Percentiles rank a stretch among this genome's conserved stretches.
phyloP scores from a whole-genome alignment of 2,329 filamentous ascomycete genomes.

The Exophiala sideris region DNA sequence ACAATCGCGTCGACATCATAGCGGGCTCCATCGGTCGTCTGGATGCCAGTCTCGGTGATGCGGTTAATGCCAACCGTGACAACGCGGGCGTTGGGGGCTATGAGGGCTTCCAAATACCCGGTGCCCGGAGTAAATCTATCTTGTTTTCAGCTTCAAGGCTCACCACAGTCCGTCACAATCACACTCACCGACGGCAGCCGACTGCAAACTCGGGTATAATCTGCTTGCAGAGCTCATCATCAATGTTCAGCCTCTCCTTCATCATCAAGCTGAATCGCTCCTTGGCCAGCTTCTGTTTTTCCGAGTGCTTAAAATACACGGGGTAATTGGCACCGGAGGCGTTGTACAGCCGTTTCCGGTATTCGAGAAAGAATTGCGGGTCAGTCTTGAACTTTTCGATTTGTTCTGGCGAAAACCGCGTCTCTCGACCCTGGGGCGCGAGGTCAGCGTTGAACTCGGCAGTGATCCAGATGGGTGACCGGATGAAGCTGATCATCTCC shows the following conservation, averaged over 20 bases:
- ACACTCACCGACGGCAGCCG: constrained; percentile 44
- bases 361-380: constrained; percentile 27
- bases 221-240: constrained; percentile 33
- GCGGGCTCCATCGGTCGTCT: constrained; percentile 28
- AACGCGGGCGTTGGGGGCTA: constrained; percentile 26
- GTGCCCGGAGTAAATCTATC: constrained; percentile 42
- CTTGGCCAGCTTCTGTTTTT: constrained; percentile 10
- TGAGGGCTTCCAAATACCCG: constrained; percentile 18
- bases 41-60: constrained; percentile 32
- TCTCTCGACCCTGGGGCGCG: constrained; percentile 10
- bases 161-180: constrained; percentile 3
- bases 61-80: constrained; percentile 23
- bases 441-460: constrained; percentile 12
- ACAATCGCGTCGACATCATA: constrained; percentile 31
- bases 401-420: constrained; percentile 14
- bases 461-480: constrained; percentile 24
- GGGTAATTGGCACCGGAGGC: constrained; percentile 41
- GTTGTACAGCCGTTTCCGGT: constrained; percentile 33
- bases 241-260: constrained; percentile 21
- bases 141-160: constrained; percentile 18
- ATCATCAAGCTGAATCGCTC: constrained; percentile 21
- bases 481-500: constrained; percentile 32
- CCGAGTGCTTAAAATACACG: constrained; percentile 34
- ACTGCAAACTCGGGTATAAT: constrained; percentile 36
- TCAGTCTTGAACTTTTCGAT: constrained; percentile 19